A percentile compares a stretch with the other conserved stretches of the same genome.
phyloP scores from a whole-genome alignment of 495 filamentous ascomycete species.

The Tuber indicum region DNA sequence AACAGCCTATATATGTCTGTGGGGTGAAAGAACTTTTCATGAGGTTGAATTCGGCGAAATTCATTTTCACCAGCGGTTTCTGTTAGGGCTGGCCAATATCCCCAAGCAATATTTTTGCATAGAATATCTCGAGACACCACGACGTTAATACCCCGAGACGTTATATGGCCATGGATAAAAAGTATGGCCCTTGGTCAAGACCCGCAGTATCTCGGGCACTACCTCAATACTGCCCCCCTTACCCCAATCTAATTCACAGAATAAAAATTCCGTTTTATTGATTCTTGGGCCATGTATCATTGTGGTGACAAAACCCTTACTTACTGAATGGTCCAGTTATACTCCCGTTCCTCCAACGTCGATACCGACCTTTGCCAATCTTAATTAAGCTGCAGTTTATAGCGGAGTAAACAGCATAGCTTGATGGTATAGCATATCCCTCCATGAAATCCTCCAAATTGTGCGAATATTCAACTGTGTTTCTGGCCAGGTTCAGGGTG shows the following conservation, averaged over 20 bases:
- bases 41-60: background rate
- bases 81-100: background rate
- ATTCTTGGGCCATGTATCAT: no score
- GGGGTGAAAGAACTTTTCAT: background rate
- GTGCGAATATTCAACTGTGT: no score
- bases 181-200: background rate
- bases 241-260: no score
- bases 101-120: background rate
- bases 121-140: background rate
- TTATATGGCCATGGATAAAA: background rate
- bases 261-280: no score
- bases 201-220: no score
- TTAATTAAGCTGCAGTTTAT: background rate
- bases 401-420: background rate
- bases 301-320: no score
- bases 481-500: no score
- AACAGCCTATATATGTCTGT: background rate
- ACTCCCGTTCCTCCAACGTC: background rate
- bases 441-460: no score
- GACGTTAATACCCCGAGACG: background rate
- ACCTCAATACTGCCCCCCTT: no score
- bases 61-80: background rate
- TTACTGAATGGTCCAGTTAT: background rate
- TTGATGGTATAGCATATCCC: background rate
- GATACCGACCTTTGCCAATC: no score